Evolutionary conservation across 495 filamentous ascomycete species (phyloP).

Genomic region (Aspergillus panamensis): DNA sequence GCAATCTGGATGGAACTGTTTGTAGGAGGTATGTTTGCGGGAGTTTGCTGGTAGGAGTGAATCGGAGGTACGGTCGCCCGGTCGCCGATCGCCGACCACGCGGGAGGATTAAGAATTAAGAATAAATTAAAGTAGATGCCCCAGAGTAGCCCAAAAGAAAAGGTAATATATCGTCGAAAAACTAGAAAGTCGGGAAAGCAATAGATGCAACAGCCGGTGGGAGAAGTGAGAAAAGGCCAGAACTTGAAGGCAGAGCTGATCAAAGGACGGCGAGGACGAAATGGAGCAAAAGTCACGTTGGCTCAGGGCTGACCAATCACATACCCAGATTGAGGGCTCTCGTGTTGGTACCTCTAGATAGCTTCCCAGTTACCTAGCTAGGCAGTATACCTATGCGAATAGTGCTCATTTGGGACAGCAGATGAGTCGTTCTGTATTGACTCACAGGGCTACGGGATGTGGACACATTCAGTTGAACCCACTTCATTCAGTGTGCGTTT

Average conservation of each 20-base stretch:
- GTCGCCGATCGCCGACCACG: slow-evolving; percentile 15
- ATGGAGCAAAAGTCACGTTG: background rate
- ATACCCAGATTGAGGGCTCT: background rate
- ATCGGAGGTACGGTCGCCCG: slow-evolving; percentile 16
- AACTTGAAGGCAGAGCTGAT: background rate
- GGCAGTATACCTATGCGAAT: background rate
- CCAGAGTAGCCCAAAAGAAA: background rate
- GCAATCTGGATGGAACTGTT: background rate
- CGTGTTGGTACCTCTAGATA: background rate
- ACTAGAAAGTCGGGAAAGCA: background rate
- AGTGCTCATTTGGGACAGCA: too few species aligned
- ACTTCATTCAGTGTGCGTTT: background rate
- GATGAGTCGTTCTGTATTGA: background rate
- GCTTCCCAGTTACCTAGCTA: background rate
- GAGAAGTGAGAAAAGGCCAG: background rate
- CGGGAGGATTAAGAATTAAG: background rate
- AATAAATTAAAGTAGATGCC: background rate
- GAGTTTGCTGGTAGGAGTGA: background rate
- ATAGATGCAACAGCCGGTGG: background rate
- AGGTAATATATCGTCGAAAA: background rate
- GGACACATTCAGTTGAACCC: background rate
- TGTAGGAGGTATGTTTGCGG: background rate
- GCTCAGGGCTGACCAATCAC: background rate
- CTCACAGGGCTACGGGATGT: background rate
- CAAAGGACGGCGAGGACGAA: background rate